Percentiles rank a stretch among this genome's conserved stretches.
phyloP scores from a whole-genome alignment of 1,284 basidiomycete species.

The Bjerkandera adusta region DNA sequence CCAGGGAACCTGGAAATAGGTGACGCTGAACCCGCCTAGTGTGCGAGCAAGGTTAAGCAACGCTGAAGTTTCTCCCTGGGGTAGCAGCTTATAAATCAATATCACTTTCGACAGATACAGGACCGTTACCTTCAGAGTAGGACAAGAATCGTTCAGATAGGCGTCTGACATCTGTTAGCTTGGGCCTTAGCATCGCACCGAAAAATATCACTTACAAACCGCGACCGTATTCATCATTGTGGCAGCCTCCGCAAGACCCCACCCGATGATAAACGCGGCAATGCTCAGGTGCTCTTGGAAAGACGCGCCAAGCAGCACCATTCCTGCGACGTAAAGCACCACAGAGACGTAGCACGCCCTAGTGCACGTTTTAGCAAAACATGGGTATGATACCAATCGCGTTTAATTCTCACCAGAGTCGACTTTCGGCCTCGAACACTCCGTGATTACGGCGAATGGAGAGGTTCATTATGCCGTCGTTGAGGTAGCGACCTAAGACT shows the following conservation, averaged over 20 bases:
- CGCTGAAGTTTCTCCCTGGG: constrained; percentile 55
- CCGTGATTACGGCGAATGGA: constrained; percentile 59
- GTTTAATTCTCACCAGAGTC: constrained; percentile 51
- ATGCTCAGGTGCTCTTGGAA: constrained; percentile 56
- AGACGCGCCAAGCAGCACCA: constrained; percentile 56
- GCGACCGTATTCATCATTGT: constrained; percentile 68
- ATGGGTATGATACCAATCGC: not conserved
- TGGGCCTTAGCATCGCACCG: constrained; percentile 1
- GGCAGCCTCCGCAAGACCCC: constrained; percentile 60
- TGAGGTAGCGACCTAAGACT: constrained; percentile 60
- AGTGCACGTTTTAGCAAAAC: not conserved
- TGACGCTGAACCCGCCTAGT: constrained; percentile 60
- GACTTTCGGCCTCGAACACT: constrained; percentile 69
- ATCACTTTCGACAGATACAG: not conserved
- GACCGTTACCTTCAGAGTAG: constrained; percentile 40
- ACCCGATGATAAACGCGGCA: constrained; percentile 60
- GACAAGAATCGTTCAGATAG: constrained; percentile 47
- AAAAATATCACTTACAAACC: constrained; percentile 44
- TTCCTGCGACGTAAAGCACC: constrained; percentile 61
- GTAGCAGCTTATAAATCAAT: not conserved
- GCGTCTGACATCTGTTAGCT: constrained; percentile 38
- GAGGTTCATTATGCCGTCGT: constrained; percentile 64
- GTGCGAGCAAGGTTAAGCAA: constrained; percentile 58
- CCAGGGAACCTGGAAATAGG: constrained; percentile 67
- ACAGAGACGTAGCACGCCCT: constrained; percentile 68